These are phyloP conservation scores for Rubroshorea leprosula DNA, from an alignment of 345 rosid species.

Conservation along the genomic window DNA sequence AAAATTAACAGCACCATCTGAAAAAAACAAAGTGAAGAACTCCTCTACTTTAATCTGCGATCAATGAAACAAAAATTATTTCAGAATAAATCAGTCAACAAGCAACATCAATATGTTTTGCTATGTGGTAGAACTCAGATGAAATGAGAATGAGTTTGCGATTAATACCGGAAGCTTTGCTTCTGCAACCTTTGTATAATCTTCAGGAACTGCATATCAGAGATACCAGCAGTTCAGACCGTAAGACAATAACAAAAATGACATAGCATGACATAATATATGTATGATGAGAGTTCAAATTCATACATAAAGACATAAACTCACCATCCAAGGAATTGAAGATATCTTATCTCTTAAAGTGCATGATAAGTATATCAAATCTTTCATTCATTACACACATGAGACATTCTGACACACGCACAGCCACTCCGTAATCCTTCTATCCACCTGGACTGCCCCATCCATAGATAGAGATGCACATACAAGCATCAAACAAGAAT, in stretches of 20 bases:
- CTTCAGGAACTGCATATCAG: slow-evolving; percentile 66
- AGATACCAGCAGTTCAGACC: slow-evolving; percentile 21
- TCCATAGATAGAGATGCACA: too few relatives aligned
- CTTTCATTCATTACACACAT: too few relatives aligned
- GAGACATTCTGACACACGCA: too few relatives aligned
- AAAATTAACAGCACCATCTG: slow-evolving; percentile 59
- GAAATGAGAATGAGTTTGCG: background rate
- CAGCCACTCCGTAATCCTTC: too few relatives aligned
- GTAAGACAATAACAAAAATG: slow-evolving; percentile 4
- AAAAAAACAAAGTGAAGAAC: slow-evolving; percentile 65
- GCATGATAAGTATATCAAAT: too few relatives aligned
- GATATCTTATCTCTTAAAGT: too few relatives aligned
- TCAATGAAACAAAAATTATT: background rate
- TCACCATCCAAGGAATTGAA: slow-evolving; percentile 28
- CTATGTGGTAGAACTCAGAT: slow-evolving; percentile 4
- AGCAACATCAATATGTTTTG: background rate
- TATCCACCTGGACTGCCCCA: too few relatives aligned
- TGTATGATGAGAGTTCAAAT: background rate
- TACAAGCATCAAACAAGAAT: too few relatives aligned
- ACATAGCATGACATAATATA: background rate
- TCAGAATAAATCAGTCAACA: slow-evolving; percentile 1
- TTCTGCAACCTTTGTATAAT: slow-evolving; percentile 67
- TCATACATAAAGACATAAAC: slow-evolving; percentile 4
- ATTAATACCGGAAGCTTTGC: slow-evolving; percentile 62
- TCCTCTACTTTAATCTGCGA: slow-evolving; percentile 54